These are phyloP conservation scores for Atractiella rhizophila DNA, from an alignment of 768 basidiomycete species.

Conservation along the genomic window DNA sequence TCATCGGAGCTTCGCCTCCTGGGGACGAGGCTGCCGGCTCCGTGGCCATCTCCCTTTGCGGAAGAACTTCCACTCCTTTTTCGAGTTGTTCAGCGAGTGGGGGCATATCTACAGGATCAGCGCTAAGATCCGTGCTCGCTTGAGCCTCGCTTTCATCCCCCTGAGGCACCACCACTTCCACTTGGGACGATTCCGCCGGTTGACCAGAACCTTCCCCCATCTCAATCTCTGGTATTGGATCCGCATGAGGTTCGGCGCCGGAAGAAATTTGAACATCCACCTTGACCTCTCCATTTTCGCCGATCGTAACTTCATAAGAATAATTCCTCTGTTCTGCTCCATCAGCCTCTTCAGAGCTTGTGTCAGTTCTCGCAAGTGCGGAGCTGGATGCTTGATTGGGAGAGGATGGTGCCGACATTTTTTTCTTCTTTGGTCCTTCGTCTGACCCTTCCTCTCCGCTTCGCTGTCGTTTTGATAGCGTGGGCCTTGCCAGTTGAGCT, in stretches of 20 bases:
- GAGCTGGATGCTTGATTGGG: neutral
- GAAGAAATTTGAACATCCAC: slow-evolving; percentile 1
- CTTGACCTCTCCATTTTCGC: slow-evolving; percentile 5
- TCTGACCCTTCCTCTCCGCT: neutral
- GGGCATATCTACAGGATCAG: neutral
- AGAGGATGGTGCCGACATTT: neutral
- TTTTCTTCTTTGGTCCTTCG: neutral
- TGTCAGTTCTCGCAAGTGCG: neutral
- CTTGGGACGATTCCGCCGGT: neutral
- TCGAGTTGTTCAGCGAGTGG: neutral
- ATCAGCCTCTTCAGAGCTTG: neutral
- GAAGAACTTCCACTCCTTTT: neutral
- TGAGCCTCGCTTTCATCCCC: neutral
- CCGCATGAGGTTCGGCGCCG: neutral
- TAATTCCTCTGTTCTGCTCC: neutral
- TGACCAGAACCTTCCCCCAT: neutral
- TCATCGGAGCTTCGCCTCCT: neutral
- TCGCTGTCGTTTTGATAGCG: too few species aligned
- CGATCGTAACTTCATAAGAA: slow-evolving; percentile 2
- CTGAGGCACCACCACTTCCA: slow-evolving; percentile 1
- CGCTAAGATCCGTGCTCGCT: neutral
- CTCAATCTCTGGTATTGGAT: neutral
- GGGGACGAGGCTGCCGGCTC: neutral
- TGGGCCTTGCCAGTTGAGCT: neutral
- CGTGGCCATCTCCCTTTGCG: neutral